phyloP scores from a whole-genome alignment of 495 filamentous ascomycete genomes.

The Penicillium desertorum region DNA sequence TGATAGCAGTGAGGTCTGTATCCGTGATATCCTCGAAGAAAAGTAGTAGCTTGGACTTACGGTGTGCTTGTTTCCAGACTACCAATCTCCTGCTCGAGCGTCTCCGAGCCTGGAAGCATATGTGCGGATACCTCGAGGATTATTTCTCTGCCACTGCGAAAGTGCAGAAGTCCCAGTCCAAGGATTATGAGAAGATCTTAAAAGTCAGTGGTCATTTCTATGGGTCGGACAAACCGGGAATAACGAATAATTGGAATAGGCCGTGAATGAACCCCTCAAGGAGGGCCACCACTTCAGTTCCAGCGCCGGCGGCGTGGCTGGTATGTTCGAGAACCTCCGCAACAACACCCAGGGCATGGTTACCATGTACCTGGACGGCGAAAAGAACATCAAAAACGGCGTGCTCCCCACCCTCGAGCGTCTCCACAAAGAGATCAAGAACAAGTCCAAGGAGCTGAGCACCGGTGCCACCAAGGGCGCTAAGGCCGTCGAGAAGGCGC shows the following conservation, averaged over 20 bases:
- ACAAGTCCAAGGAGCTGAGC: slow-evolving; percentile 83
- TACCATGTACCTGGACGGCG: slow-evolving; percentile 83
- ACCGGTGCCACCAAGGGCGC: slow-evolving; percentile 81
- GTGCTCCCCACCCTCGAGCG: slow-evolving; percentile 87
- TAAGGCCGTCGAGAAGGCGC: slow-evolving; percentile 89
- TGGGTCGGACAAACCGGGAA: neutral
- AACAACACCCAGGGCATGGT: slow-evolving; percentile 88
- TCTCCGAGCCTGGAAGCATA: slow-evolving; percentile 93
- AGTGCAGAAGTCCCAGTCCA: slow-evolving; percentile 76
- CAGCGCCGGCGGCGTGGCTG: slow-evolving; percentile 75
- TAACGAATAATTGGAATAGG: slow-evolving; percentile 45
- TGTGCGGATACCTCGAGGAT: slow-evolving; percentile 83
- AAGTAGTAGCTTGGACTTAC: slow-evolving; percentile 8
- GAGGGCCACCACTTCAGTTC: slow-evolving; percentile 92
- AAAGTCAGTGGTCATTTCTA: slow-evolving; percentile 57
- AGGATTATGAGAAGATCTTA: slow-evolving; percentile 92
- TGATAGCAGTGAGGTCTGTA: slow-evolving; percentile 72
- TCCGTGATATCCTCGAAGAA: neutral
- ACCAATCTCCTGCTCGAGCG: slow-evolving; percentile 78
- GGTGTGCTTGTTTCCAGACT: slow-evolving; percentile 47
- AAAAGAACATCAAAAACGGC: slow-evolving; percentile 77
- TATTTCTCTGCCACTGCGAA: slow-evolving; percentile 84
- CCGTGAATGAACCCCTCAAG: slow-evolving; percentile 78
- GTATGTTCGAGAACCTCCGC: slow-evolving; percentile 89
- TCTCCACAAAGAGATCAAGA: slow-evolving; percentile 93